phyloP scores from a whole-genome alignment of 2,329 filamentous ascomycete genomes.

The Aspergillus intermedius region DNA sequence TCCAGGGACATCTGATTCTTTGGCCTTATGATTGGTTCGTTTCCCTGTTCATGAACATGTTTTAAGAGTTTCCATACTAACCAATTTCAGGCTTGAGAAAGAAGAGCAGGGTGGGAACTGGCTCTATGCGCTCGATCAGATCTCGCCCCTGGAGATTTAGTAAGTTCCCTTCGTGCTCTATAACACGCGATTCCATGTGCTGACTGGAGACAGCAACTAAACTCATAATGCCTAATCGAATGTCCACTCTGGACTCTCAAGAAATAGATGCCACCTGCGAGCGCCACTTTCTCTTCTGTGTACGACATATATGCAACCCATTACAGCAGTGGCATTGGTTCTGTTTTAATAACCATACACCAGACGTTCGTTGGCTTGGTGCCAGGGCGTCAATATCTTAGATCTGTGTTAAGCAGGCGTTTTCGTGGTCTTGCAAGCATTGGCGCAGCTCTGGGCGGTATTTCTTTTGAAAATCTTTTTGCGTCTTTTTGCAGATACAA shows the following conservation, averaged over 20 bases:
- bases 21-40: conserved; percentile 88
- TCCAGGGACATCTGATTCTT: conserved; percentile 81
- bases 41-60: conserved; percentile 1
- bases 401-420: conserved; percentile 10
- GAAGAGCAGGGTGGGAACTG: conserved; percentile 93
- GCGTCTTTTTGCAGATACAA: neutral
- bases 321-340: conserved; percentile 2
- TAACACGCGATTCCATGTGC: too few species aligned
- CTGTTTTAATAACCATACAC: conserved; percentile 1
- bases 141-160: conserved; percentile 95
- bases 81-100: conserved; percentile 57
- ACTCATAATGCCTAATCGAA: neutral
- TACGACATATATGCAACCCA: neutral
- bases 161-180: conserved; percentile 19
- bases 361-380: neutral
- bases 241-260: too few species aligned
- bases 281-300: too few species aligned
- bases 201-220: conserved; percentile 23
- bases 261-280: too few species aligned
- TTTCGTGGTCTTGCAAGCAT: neutral
- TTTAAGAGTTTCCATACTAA: conserved; percentile 6
- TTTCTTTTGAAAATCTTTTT: neutral
- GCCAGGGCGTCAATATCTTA: neutral
- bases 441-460: neutral
- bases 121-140: conserved; percentile 92